Evolutionary conservation across 768 basidiomycete species (phyloP).

Genomic region (Kwoniella dendrophila): DNA sequence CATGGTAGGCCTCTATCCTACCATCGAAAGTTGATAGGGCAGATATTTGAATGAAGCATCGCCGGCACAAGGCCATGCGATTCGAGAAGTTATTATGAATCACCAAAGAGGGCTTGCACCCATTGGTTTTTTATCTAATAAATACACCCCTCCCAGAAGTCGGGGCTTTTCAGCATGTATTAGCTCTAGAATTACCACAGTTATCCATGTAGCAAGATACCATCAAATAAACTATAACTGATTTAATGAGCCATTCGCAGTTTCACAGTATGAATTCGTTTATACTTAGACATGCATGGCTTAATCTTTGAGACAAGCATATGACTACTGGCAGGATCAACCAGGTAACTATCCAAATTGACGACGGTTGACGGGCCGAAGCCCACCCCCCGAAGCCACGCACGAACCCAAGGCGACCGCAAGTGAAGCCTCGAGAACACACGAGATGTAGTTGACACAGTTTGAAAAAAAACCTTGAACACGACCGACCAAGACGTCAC

Average conservation of each 20-base stretch:
- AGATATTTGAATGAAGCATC: constrained; percentile 72
- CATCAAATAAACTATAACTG: constrained; percentile 81
- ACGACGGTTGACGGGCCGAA: constrained; percentile 20
- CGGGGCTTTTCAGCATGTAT: constrained; percentile 72
- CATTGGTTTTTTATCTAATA: constrained; percentile 69
- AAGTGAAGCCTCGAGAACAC: not conserved
- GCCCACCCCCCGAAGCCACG: constrained; percentile 3
- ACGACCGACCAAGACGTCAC: not conserved
- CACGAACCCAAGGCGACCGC: not conserved
- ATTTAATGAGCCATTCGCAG: constrained; percentile 82
- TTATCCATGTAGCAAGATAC: constrained; percentile 75
- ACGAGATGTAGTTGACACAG: constrained; percentile 11
- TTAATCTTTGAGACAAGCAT: constrained; percentile 83
- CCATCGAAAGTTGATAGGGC: constrained; percentile 78
- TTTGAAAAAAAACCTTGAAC: too few species aligned
- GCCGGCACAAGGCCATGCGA: constrained; percentile 72
- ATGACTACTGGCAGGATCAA: constrained; percentile 83
- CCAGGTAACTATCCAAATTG: constrained; percentile 69
- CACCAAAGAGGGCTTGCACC: constrained; percentile 60
- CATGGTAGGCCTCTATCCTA: constrained; percentile 76
- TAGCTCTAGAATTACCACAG: constrained; percentile 79
- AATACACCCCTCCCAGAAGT: constrained; percentile 72
- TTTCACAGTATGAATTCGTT: constrained; percentile 73
- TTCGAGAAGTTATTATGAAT: constrained; percentile 76
- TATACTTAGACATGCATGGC: constrained; percentile 81